Conservation (phyloP, 140 eudicot species). For the Ambrosia hybrid region DNA sequence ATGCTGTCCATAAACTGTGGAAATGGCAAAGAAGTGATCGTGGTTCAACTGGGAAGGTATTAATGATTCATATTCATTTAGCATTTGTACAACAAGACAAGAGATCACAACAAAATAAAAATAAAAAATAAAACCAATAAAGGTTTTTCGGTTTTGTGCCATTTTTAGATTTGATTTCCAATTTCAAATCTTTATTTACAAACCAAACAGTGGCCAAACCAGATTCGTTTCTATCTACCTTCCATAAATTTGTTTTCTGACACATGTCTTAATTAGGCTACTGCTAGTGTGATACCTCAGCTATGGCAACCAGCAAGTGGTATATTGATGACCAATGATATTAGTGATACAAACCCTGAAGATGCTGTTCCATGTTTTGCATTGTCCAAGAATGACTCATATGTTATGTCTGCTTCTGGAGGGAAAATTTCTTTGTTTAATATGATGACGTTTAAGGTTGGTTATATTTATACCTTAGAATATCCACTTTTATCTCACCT, state of each 20-base stretch:
- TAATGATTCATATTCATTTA: background rate
- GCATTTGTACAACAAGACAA: background rate
- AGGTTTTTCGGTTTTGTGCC: background rate
- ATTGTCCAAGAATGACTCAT: slow-evolving; percentile 79
- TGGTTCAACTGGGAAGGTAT: slow-evolving; percentile 62
- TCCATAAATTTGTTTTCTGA: slow-evolving; percentile 1
- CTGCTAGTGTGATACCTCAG: slow-evolving; percentile 61
- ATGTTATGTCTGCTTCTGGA: slow-evolving; percentile 89
- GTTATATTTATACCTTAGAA: background rate
- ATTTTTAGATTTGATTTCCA: too few relatives aligned
- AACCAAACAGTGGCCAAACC: too few relatives aligned
- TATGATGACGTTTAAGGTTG: slow-evolving; percentile 86
- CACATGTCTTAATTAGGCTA: slow-evolving; percentile 45
- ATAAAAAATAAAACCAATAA: background rate
- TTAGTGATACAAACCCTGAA: slow-evolving; percentile 66
- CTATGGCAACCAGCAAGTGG: slow-evolving; percentile 91
- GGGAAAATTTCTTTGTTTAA: slow-evolving; percentile 80
- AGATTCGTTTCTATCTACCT: background rate
- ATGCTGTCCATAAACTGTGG: slow-evolving; percentile 86
- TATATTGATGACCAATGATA: slow-evolving; percentile 76
- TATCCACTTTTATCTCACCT: background rate
- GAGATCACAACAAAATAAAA: background rate
- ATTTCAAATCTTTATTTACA: too few relatives aligned
- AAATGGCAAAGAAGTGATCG: slow-evolving; percentile 80
- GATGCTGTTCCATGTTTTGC: slow-evolving; percentile 86